phyloP scores from a whole-genome alignment of 306 rosid species.

The Albizia julibrissin region DNA sequence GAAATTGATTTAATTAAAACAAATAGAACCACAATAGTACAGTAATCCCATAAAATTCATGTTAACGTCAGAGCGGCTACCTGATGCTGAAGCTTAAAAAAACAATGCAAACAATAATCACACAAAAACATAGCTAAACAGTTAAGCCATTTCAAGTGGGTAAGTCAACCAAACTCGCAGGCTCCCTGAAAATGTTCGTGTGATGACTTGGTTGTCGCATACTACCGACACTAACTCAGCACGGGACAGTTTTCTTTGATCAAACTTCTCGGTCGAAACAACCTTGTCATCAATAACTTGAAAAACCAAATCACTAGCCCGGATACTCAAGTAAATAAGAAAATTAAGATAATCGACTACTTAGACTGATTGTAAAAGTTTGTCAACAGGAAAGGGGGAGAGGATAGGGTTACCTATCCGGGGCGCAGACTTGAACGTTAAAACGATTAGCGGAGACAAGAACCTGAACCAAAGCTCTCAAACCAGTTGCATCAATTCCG shows the following conservation, averaged over 20 bases:
- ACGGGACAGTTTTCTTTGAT: neutral
- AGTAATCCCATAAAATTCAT: neutral
- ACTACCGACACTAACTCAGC: neutral
- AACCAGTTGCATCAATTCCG: constrained; percentile 91
- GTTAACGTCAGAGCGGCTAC: neutral
- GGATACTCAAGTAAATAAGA: neutral
- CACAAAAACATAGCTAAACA: neutral
- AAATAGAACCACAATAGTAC: neutral
- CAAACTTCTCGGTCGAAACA: neutral
- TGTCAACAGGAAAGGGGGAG: neutral
- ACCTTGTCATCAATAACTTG: neutral
- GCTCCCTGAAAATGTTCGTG: neutral
- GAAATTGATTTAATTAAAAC: neutral
- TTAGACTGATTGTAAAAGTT: neutral
- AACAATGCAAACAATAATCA: neutral
- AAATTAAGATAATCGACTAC: neutral
- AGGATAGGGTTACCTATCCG: constrained; percentile 60
- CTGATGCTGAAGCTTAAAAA: neutral
- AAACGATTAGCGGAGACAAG: constrained; percentile 65
- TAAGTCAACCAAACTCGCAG: neutral
- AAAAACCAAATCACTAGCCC: neutral
- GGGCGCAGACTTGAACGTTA: constrained; percentile 79
- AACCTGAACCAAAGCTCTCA: constrained; percentile 71
- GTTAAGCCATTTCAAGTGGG: neutral
- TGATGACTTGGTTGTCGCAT: neutral